Base-by-base conservation (phyloP, 2,329 filamentous ascomycete genomes). In the Spiromastix sp. region DNA sequence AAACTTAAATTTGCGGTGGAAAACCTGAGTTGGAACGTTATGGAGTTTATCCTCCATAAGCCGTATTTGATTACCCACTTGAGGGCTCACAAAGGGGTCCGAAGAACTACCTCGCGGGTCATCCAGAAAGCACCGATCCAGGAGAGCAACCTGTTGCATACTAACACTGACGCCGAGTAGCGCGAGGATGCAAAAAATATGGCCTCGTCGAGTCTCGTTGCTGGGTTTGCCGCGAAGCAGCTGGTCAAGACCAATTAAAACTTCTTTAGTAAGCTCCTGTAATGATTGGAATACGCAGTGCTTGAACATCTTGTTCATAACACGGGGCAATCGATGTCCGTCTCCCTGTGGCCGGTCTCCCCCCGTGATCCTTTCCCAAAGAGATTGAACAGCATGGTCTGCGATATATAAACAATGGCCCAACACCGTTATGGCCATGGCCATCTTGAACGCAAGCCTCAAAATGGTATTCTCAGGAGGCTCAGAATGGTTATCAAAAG, bases 301-400 rank as follows among this genome's bases (percentile, higher is more conserved):
- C 11, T 36, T 36, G 12, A 36, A 6, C n/a, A 17, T 11, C 20
- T 36, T 36, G 20, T 36, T 36, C 18, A 36, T 17, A 5, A 30
- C 6, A 6, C 13, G 34, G 4, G 34, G 34, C 17, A 30, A 16
- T 15, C 13, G 18, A 20, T 20, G 21, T 11, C 11, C 25, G 5
- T 9, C 19, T 12, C n/a, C 10, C 16, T 26, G 3, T 8, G 17
- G 10, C 4, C 15, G 6, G 8, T 8, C n/a, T 16, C 10, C 5
- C 8, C 9, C n/a, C 12, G 11, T 6, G 21, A 36, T 22, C 8
- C 11, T 9, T 7, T 9, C 9, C 26, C 16, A 26, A 8, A 35
- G 19, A 10, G 10, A 5, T 13, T 17, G 3, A 16, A 30, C 8
- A 5, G 24, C 13, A 5, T 18, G 6, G 4, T 26, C 12, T 2